Percentiles rank a stretch among this genome's conserved stretches.
Conservation (phyloP, 2,329 filamentous ascomycete genomes). For the Neospermospora avenae region DNA sequence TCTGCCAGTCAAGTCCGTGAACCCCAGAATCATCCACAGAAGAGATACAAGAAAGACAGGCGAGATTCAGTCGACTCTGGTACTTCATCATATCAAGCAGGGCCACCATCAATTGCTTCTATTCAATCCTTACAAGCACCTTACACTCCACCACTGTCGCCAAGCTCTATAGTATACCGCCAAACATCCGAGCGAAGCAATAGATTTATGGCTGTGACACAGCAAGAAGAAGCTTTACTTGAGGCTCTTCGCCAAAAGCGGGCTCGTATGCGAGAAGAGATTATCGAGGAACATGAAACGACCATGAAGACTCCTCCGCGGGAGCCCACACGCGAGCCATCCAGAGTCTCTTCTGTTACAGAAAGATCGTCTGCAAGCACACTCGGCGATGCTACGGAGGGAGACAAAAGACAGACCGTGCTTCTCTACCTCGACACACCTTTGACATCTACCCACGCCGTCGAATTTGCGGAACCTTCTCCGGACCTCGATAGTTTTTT, state of each 20-base stretch:
- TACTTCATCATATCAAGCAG: conserved; percentile 5
- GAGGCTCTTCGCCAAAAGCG: conserved; percentile 48
- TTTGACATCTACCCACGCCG: conserved; percentile 15
- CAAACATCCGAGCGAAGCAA: conserved; percentile 20
- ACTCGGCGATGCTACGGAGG: conserved; percentile 8
- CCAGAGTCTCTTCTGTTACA: conserved; percentile 17
- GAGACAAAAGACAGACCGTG: conserved; percentile 23
- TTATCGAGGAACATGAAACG: conserved; percentile 35
- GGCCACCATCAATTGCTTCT: conserved; percentile 15
- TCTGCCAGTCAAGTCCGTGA: not conserved
- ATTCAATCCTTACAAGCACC: conserved; percentile 24
- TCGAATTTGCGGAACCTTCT: conserved; percentile 31
- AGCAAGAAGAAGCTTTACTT: conserved; percentile 49
- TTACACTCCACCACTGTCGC: conserved; percentile 31
- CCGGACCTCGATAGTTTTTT: conserved; percentile 33
- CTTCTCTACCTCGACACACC: conserved; percentile 32
- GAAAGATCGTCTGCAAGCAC: conserved; percentile 21
- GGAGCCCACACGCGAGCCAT: conserved; percentile 3
- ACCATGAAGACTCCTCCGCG: conserved; percentile 25
- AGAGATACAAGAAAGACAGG: conserved; percentile 1
- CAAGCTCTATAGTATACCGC: conserved; percentile 26
- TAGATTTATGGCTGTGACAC: conserved; percentile 48
- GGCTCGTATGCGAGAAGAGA: conserved; percentile 43
- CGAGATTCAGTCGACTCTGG: not conserved
- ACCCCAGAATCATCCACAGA: not conserved